Evolutionary conservation across 371 early-diverging fungal species (phyloP), one percentile per base, ranked within the genome.

Genomic region (Lichtheimia corymbifera): DNA sequence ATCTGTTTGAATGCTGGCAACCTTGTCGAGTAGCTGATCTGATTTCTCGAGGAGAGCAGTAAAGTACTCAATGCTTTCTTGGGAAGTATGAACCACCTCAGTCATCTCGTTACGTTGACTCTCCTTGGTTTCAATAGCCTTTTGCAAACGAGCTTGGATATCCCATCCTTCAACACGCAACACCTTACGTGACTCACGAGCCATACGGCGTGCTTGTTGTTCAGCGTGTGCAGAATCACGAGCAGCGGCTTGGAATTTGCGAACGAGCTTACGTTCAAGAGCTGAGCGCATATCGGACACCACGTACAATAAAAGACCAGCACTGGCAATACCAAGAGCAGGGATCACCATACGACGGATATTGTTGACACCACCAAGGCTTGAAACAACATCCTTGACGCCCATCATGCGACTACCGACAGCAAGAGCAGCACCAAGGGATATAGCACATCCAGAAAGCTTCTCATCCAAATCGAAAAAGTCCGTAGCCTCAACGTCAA

Each of bases 111-210:
- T 76, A 13, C 91, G 88, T 55, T 77, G 76, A 45, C 79, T 74
- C 65, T 92, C 90, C 65, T 90, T 88, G 44, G 79, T 79, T 67
- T 92, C 91, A 62, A 92, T 86, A 62, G 90, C 89, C 63, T 83
- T 82, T 73, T 88, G 87, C 76, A 94, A 89, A 55, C 88, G 86
- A 67, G 80, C 86, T 70, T 93, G 93, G 65, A 95, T 83, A 60
- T 93, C 91, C 90, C 92, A 93, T 1, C 91, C 90, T 61, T 90
- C 90, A 35, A 88, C 82, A 40, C 91, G 88, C 44, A 94, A 79
- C 2, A 90, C 83, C 15, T 92, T 87, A 47, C 89, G 81, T 3
- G 91, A 84, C 59, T 89, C 90, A 28, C 84, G 83, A 22, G 86
- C 80, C 60, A 95, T 83, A 30, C 92, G 87, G 54, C 85, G 82